Percentiles rank a stretch among this genome's conserved stretches.
These are phyloP conservation scores for Orbilia ellipsospora DNA, from an alignment of 2,329 filamentous ascomycete species.

Conservation along the genomic window DNA sequence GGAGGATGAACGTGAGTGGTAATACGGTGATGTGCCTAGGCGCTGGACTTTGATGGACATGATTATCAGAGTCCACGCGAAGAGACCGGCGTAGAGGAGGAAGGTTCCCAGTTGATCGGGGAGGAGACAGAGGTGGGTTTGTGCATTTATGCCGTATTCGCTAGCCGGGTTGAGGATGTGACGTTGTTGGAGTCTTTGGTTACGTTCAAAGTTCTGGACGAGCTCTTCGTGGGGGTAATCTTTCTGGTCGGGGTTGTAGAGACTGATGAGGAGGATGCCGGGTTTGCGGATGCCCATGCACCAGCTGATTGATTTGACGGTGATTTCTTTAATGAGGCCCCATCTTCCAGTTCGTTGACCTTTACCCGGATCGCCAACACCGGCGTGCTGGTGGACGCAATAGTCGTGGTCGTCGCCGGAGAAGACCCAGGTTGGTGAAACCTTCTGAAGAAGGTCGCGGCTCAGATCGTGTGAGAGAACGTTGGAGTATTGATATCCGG, in stretches of 20 bases:
- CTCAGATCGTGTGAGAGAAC: slow-evolving; percentile 83
- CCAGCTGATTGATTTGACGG: slow-evolving; percentile 94
- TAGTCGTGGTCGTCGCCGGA: slow-evolving; percentile 99
- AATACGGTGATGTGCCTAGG: slow-evolving; percentile 39
- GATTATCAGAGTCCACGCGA: slow-evolving; percentile 65
- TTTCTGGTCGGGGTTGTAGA: slow-evolving; percentile 85
- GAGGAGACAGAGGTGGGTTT: slow-evolving; percentile 89
- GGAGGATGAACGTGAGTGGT: slow-evolving; percentile 31
- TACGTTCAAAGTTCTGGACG: slow-evolving; percentile 60
- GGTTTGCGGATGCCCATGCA: slow-evolving; percentile 93
- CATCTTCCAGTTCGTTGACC: slow-evolving; percentile 56
- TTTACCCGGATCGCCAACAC: slow-evolving; percentile 72
- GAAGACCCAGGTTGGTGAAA: slow-evolving; percentile 86
- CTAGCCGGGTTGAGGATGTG: slow-evolving; percentile 27
- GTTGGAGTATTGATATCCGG: slow-evolving; percentile 96
- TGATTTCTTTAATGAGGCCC: slow-evolving; percentile 76
- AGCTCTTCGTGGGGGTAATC: slow-evolving; percentile 63
- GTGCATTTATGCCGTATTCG: slow-evolving; percentile 61
- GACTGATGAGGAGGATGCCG: slow-evolving; percentile 85
- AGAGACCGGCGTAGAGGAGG: slow-evolving; percentile 77
- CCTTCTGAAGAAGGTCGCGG: slow-evolving; percentile 76
- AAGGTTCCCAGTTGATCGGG: slow-evolving; percentile 89
- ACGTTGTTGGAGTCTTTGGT: slow-evolving; percentile 59
- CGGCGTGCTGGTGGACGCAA: slow-evolving; percentile 85
- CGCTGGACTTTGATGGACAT: slow-evolving; percentile 48